phyloP scores from a whole-genome alignment of 192 early-diverging fungal genomes.

The Umbelopsis vinacea region DNA sequence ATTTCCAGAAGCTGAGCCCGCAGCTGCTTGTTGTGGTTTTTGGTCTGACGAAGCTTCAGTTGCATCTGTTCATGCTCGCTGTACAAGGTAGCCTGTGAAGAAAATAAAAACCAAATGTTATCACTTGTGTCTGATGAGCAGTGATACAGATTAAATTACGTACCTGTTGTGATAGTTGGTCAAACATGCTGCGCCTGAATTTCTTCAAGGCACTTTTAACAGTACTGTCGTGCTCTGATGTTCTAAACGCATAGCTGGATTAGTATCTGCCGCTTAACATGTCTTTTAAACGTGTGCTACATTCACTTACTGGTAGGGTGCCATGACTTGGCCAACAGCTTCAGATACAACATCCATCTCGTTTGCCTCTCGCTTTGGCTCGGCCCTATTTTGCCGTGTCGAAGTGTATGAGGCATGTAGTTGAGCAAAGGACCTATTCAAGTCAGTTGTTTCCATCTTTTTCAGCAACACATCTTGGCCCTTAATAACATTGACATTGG shows the following conservation, averaged over 20 bases:
- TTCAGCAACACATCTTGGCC: slow-evolving; percentile 7
- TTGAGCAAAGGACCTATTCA: slow-evolving; percentile 11
- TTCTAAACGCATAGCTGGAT: background rate
- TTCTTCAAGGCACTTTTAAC: slow-evolving; percentile 5
- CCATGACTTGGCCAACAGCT: slow-evolving; percentile 1
- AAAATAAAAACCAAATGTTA: background rate
- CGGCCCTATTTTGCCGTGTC: background rate
- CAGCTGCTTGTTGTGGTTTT: slow-evolving; percentile 8
- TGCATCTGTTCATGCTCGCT: slow-evolving; percentile 18
- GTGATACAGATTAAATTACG: background rate
- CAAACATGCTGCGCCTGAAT: background rate
- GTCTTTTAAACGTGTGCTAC: background rate
- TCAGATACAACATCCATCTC: slow-evolving; percentile 19
- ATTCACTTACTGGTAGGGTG: slow-evolving; percentile 9
- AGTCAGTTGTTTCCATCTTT: slow-evolving; percentile 3
- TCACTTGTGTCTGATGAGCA: no score
- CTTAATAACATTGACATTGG: background rate
- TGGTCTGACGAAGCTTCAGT: slow-evolving; percentile 4
- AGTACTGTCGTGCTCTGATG: background rate
- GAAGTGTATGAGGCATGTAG: background rate
- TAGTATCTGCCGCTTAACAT: background rate
- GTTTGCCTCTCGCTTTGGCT: background rate
- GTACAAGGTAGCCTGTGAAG: background rate
- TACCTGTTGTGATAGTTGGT: background rate
- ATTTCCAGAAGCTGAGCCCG: slow-evolving; percentile 6